Conservation (phyloP, 495 filamentous ascomycete species). For the Xylaria flabelliformis region DNA sequence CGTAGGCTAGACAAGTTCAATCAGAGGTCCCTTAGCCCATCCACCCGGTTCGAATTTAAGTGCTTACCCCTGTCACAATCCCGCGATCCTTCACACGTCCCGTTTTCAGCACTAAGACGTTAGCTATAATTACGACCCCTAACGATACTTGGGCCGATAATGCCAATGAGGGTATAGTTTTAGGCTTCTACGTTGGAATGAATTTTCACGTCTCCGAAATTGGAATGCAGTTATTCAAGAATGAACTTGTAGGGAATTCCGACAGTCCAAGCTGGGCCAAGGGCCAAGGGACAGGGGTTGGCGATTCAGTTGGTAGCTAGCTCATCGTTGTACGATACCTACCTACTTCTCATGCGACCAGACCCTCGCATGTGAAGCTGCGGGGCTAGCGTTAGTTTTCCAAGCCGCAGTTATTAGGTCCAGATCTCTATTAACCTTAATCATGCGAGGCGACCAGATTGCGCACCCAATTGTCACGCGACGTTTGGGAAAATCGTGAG, state of each 20-base stretch:
- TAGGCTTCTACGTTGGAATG: neutral
- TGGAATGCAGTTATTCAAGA: neutral
- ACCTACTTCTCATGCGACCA: neutral
- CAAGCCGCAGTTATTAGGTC: neutral
- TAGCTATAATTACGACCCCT: conserved; percentile 8
- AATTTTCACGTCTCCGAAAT: neutral
- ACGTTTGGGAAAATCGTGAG: neutral
- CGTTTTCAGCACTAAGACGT: neutral
- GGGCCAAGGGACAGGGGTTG: neutral
- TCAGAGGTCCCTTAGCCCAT: neutral
- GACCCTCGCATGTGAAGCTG: neutral
- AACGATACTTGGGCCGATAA: neutral
- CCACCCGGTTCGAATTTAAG: neutral
- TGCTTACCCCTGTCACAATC: conserved; percentile 2
- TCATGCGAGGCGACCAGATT: neutral
- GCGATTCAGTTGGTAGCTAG: neutral
- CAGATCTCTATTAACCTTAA: neutral
- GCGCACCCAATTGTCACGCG: conserved; percentile 2
- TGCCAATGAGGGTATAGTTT: neutral
- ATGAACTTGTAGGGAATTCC: neutral
- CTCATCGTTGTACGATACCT: neutral
- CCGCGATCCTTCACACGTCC: conserved; percentile 1
- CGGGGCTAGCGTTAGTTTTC: neutral
- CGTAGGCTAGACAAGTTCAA: neutral
- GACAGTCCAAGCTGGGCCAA: neutral